Evolutionary conservation across 148 eudicot genomes (phyloP).

Genomic region (Polygonum aviculare): DNA sequence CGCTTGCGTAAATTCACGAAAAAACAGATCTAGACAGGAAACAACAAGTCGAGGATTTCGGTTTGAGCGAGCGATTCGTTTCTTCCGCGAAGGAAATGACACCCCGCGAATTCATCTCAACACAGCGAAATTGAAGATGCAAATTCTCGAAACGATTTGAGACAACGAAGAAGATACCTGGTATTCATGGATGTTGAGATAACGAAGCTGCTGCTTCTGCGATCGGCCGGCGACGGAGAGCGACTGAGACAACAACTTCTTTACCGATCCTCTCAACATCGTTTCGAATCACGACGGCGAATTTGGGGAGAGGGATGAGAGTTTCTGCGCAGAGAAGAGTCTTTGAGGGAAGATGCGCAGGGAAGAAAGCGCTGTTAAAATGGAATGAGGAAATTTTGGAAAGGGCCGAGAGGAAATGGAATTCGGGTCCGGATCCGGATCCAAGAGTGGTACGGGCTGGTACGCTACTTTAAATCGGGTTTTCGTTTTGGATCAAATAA

Average conservation of each 20-base stretch:
- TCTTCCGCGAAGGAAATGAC: background rate
- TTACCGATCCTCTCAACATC: constrained; percentile 63
- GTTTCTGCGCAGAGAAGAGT: background rate
- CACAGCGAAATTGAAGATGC: background rate
- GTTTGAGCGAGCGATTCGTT: background rate
- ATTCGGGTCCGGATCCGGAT: background rate
- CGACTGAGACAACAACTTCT: constrained; percentile 45
- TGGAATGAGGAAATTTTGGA: background rate
- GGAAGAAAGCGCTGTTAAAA: background rate
- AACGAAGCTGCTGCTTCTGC: constrained; percentile 96
- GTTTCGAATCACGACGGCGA: constrained; percentile 30
- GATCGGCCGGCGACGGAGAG: constrained; percentile 79
- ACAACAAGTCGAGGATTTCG: background rate
- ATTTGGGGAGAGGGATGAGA: background rate
- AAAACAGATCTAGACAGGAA: background rate
- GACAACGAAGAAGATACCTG: constrained; percentile 39
- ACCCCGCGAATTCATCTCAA: too few species aligned
- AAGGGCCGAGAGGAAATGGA: background rate
- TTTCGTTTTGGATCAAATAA: background rate
- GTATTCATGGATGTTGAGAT: constrained; percentile 91
- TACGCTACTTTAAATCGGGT: background rate
- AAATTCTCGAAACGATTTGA: background rate
- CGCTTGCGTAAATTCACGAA: background rate
- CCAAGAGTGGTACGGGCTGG: background rate
- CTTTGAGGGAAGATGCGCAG: background rate